Base-by-base conservation (phyloP, 192 early-diverging fungal genomes). In the Thoreauomyces humboldtii region DNA sequence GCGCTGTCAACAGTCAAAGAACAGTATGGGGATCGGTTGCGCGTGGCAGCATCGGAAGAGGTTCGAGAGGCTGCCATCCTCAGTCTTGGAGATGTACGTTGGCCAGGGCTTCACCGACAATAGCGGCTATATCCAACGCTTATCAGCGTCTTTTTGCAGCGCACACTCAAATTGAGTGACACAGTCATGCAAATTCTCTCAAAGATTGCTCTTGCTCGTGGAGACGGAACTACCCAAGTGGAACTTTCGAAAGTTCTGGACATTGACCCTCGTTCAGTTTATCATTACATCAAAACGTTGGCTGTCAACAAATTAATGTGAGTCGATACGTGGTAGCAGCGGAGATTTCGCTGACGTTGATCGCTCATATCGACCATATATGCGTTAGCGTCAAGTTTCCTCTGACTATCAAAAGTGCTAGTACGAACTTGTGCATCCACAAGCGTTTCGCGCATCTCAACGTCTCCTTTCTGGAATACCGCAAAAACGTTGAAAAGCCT, bases 281-380 rank as follows among this genome's bases (percentile, higher is more conserved):
- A 82, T 56, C 83, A 89, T 64, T 80, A 79, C 54, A 38, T 89
- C 44, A 89, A 88, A 45, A 65, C 73, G 2, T 72, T 88, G 22
- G 35, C 68, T 15, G 58, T 59, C 4, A 59, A 58, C 51, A 77
- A 77, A 17, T 66, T 83, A 15, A 75, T 88, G 82, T 85, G 63
- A 33, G 69, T n/a, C 50, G 50, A 51, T 51, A 17, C 38, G 11
- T 35, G 47, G 4, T 52, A 54, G 1, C n/a, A n/a, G n/a, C n/a
- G n/a, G n/a, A n/a, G n/a, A 21, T 11, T 71, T 67, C 66, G 21
- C 34, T 27, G 11, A 42, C n/a, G n/a, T 42, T 11, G n/a, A n/a
- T 22, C 27, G 19, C 17, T 25, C 27, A 1, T 0, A 36, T 17
- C 28, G 35, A 57, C 24, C 19, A n/a, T 65, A 9, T 42, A 21